phyloP scores from a whole-genome alignment of 192 early-diverging fungal species.

The Coemansia sp. region DNA sequence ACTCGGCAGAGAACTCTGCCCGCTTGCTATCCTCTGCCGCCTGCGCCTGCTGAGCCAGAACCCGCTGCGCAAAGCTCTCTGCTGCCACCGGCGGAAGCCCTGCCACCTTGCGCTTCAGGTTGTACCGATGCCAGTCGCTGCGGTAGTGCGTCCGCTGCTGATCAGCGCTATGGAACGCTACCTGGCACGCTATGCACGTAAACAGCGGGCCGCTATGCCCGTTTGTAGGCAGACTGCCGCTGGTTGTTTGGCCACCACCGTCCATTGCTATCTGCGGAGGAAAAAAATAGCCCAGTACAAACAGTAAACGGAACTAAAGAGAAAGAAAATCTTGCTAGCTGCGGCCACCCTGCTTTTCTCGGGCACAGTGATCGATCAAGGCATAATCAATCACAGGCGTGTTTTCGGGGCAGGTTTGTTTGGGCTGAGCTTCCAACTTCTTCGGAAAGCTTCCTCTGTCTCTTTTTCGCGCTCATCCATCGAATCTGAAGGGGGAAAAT shows the following conservation, averaged over 20 bases:
- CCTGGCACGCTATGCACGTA: conserved; percentile 87
- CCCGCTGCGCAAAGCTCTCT: conserved; percentile 75
- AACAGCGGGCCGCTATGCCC: conserved; percentile 55
- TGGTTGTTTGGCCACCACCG: not conserved
- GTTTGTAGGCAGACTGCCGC: conserved; percentile 31
- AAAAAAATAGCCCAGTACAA: no score
- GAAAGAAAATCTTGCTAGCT: not conserved
- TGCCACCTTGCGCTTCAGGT: conserved; percentile 94
- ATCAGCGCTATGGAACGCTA: conserved; percentile 84
- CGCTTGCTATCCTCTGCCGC: conserved; percentile 37
- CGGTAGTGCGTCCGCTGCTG: conserved; percentile 89
- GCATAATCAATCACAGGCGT: no score
- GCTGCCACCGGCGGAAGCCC: conserved; percentile 77
- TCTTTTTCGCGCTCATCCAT: not conserved
- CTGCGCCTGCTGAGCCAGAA: conserved; percentile 59
- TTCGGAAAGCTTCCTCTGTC: not conserved
- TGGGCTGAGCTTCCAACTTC: not conserved
- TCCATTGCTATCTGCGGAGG: not conserved
- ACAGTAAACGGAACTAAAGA: no score
- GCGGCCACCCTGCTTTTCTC: not conserved
- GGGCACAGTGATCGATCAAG: not conserved
- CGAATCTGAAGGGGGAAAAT: not conserved
- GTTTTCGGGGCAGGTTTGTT: no score
- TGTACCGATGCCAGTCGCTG: conserved; percentile 99
- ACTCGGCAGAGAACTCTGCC: conserved; percentile 40